Evolutionary conservation across 441 rosid genomes (phyloP).

Genomic region (Croton laevigatus): DNA sequence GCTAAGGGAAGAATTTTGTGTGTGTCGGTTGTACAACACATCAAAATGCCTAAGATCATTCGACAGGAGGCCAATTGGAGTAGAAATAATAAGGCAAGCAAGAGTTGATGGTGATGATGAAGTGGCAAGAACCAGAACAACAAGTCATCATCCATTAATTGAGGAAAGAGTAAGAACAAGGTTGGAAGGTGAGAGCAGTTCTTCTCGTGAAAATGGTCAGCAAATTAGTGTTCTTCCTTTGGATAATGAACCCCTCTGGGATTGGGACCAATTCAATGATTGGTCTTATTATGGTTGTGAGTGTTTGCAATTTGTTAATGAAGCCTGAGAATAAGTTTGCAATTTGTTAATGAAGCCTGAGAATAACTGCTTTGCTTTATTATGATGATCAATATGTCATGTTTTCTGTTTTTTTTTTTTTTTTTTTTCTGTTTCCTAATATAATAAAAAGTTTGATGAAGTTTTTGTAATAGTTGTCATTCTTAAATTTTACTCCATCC

Average conservation of each 20-base stretch:
- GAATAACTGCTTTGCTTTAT: no score
- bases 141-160: no score
- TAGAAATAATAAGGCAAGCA: not conserved
- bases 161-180: not conserved
- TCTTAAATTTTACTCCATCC: no score
- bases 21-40: conserved; percentile 50
- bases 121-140: not conserved
- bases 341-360: no score
- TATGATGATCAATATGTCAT: no score
- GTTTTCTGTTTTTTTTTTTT: no score
- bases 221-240: not conserved
- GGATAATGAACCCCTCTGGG: not conserved
- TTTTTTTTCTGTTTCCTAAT: no score
- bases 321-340: no score
- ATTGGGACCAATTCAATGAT: not conserved
- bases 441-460: no score
- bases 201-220: not conserved
- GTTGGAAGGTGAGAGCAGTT: not conserved
- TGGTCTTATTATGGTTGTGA: not conserved
- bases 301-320: no score
- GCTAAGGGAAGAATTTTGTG: conserved; percentile 41
- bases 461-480: no score
- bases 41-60: conserved; percentile 43
- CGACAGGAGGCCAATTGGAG: conserved; percentile 50
- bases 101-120: not conserved